Evolutionary conservation across 2,329 filamentous ascomycete genomes (phyloP).

Genomic region (Hypoxylon sp.): DNA sequence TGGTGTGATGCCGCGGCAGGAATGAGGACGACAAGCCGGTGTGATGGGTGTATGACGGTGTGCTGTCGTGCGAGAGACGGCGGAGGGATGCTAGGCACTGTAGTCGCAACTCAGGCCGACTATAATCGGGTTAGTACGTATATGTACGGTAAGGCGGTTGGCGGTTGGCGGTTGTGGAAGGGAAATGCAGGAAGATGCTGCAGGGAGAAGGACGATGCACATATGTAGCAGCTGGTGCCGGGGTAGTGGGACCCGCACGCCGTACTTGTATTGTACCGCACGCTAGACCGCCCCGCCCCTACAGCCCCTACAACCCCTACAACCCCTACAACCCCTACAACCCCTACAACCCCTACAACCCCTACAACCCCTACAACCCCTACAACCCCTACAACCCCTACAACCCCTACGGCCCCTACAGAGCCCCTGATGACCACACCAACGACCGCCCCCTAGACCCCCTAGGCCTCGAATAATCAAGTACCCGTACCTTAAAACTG

Average conservation of each 20-base stretch:
- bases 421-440: too few relatives aligned
- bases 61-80: constrained; percentile 22
- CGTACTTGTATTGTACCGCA: neutral
- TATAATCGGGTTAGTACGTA: constrained; percentile 23
- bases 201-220: constrained; percentile 19
- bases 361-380: neutral
- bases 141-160: constrained; percentile 24
- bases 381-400: neutral
- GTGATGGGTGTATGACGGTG: constrained; percentile 19
- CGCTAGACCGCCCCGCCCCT: neutral
- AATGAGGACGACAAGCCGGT: constrained; percentile 6
- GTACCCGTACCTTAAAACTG: neutral
- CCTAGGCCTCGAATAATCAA: neutral
- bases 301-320: neutral
- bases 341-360: neutral
- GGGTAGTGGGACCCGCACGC: constrained; percentile 19
- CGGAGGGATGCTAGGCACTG: constrained; percentile 14
- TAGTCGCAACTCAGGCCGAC: constrained; percentile 13
- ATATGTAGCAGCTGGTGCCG: constrained; percentile 7
- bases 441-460: neutral
- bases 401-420: neutral
- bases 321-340: neutral
- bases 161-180: constrained; percentile 36
- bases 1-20: constrained; percentile 20
- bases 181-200: constrained; percentile 30